These are phyloP conservation scores for Colletotrichum eremochloae DNA, from an alignment of 2,329 filamentous ascomycete species.

Conservation along the genomic window DNA sequence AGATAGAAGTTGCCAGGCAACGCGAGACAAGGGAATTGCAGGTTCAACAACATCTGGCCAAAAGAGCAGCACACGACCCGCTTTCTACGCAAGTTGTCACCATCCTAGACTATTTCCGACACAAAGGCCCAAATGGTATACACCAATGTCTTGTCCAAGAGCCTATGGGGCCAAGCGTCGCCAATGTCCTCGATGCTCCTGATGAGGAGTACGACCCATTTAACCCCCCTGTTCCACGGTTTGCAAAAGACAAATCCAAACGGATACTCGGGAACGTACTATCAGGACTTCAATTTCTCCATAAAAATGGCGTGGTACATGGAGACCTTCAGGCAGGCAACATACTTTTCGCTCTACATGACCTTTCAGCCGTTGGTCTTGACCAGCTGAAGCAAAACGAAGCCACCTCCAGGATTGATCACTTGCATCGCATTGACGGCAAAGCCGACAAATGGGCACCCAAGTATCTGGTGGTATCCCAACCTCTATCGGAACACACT, in stretches of 20 bases:
- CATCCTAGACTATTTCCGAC: slow-evolving; percentile 48
- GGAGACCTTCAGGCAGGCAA: slow-evolving; percentile 35
- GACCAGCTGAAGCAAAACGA: slow-evolving; percentile 6
- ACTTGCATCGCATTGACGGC: too few relatives aligned
- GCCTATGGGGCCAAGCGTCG: slow-evolving; percentile 49
- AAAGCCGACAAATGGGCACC: too few relatives aligned
- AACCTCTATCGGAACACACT: too few relatives aligned
- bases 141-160: slow-evolving; percentile 51
- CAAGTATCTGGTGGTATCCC: too few relatives aligned
- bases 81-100: slow-evolving; percentile 40
- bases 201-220: slow-evolving; percentile 25
- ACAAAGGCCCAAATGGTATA: slow-evolving; percentile 49
- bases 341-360: slow-evolving; percentile 23
- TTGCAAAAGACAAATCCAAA: slow-evolving; percentile 1
- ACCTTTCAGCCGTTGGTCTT: background rate
- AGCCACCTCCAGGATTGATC: background rate
- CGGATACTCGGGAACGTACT: slow-evolving; percentile 12
- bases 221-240: slow-evolving; percentile 7
- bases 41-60: slow-evolving; percentile 39
- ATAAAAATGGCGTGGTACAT: slow-evolving; percentile 31
- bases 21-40: slow-evolving; percentile 28
- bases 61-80: background rate
- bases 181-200: slow-evolving; percentile 39
- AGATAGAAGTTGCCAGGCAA: slow-evolving; percentile 46
- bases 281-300: slow-evolving; percentile 19